phyloP scores from a whole-genome alignment of 768 basidiomycete genomes.

The Antrodiella citrinella region DNA sequence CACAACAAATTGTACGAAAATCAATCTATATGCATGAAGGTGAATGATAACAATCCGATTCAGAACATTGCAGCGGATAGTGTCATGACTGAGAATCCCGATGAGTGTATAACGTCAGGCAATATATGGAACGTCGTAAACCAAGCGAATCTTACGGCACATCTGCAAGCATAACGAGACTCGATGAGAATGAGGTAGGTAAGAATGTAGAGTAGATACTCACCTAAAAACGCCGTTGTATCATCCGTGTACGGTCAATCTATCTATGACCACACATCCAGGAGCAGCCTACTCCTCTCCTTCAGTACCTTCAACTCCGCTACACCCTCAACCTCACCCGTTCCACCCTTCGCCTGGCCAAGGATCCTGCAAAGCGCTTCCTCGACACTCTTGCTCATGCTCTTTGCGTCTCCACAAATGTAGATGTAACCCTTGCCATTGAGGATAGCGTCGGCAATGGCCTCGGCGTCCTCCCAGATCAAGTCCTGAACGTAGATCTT shows the following conservation, averaged over 20 bases:
- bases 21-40: no score
- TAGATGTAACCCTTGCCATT: slow-evolving; percentile 97
- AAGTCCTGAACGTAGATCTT: slow-evolving; percentile 99
- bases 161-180: no score
- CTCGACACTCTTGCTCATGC: slow-evolving; percentile 94
- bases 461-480: slow-evolving; percentile 78
- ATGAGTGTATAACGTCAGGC: no score
- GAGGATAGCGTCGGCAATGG: slow-evolving; percentile 81
- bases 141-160: no score
- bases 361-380: slow-evolving; percentile 77
- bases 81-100: no score
- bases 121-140: no score
- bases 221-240: neutral
- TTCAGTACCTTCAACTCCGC: slow-evolving; percentile 94
- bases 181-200: no score
- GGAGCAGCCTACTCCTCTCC: slow-evolving; percentile 80
- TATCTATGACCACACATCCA: slow-evolving; percentile 82
- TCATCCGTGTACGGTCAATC: no score
- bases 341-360: slow-evolving; percentile 91
- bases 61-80: no score
- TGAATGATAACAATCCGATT: no score
- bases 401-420: slow-evolving; percentile 94
- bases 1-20: no score
- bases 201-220: neutral
- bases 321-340: slow-evolving; percentile 76